phyloP scores from a whole-genome alignment of 805 yeast genomes.

The Saturnispora kantuleensis region DNA sequence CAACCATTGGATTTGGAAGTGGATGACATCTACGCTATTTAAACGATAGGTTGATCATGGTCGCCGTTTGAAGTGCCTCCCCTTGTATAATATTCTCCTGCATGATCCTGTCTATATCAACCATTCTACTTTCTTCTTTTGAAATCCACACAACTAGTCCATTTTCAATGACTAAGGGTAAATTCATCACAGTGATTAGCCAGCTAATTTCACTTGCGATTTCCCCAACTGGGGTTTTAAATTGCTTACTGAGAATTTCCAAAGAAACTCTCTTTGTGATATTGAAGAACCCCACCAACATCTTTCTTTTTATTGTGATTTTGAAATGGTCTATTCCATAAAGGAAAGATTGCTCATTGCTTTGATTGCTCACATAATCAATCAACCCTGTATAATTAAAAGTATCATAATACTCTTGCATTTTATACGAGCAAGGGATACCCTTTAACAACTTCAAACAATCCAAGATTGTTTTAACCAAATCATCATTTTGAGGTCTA shows the following conservation, averaged over 20 bases:
- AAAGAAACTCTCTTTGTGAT: conserved; percentile 14
- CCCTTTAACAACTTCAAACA: conserved; percentile 1
- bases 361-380: not conserved
- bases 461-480: not conserved
- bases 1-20: conserved; percentile 31
- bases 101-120: conserved; percentile 7
- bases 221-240: conserved; percentile 13
- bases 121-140: not conserved
- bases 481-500: not conserved
- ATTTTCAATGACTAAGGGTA: conserved; percentile 21
- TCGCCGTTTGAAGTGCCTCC: conserved; percentile 2
- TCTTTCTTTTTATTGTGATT: not conserved
- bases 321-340: not conserved
- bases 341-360: not conserved
- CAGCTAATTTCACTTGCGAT: conserved; percentile 15
- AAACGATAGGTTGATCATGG: conserved; percentile 2
- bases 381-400: not conserved
- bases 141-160: conserved; percentile 11
- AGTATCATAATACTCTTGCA: conserved; percentile 3
- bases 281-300: conserved; percentile 1
- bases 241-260: conserved; percentile 15
- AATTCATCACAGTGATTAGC: conserved; percentile 16
- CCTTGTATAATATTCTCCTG: conserved; percentile 12
- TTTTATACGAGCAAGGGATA: not conserved
- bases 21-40: conserved; percentile 19